Base-by-base conservation (phyloP, 495 filamentous ascomycete species). In the Xeromyces bisporus region DNA sequence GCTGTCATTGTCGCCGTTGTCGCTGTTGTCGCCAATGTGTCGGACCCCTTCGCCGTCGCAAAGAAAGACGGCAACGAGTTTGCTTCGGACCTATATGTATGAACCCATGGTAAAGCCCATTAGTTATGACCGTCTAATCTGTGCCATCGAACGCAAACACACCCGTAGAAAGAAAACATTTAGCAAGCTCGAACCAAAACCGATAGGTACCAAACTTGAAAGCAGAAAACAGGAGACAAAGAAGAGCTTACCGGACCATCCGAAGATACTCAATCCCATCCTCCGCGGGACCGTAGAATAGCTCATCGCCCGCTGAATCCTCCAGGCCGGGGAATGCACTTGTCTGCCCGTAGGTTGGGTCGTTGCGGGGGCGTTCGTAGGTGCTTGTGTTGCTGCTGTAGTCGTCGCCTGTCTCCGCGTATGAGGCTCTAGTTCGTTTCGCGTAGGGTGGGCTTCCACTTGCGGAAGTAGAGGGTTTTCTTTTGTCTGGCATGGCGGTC, bases 311-410 rank as follows among this genome's bases (percentile, higher is more conserved):
- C 23, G 53, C 63, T 2, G 32, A 35, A 18, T 61, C 60, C 18
- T 80, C 77, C n/a, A 82, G 55, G 16, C 77, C 74, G 0, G 82
- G 81, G 40, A 92, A 83, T 12, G 71, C 80, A 40, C 71, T 61
- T 37, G 73, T 73, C 44, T 89, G 83, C 26, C 83, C 80, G 41
- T 74, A 85, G 7, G 70, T 62, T 2, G 69, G 67, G 42, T 87
- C 67, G 29, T 71, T 60, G 21, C 58, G 62, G 10, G 70, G 58
- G 8, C 48, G 53, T 34, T 61, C 55, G 17, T 55, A 39, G 7
- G 49, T 31, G 1, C 34, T 43, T 10, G 38, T 28, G 18, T 28
- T 26, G 13, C 23, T 26, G 6, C 28, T 16, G 1, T 34, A 13
- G 14, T 41, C 40, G 14, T 49, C 43, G 6, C 42, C 35, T 10